These are phyloP conservation scores for Basipetospora sp. DNA, from an alignment of 2,329 filamentous ascomycete species.

Conservation along the genomic window DNA sequence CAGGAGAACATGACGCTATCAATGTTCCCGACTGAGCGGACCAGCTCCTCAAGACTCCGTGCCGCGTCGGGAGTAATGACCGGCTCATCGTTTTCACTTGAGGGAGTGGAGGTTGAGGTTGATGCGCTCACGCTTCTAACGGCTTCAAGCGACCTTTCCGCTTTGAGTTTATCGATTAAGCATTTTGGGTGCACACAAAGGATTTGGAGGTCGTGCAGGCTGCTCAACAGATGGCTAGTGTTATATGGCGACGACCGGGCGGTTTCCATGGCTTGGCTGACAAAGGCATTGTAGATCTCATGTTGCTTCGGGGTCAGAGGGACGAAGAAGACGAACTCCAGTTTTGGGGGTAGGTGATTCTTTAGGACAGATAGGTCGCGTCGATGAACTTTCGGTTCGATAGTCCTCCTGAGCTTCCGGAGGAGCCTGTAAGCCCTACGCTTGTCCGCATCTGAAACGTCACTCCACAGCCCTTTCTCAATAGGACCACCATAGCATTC, in stretches of 20 bases:
- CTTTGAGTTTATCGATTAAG: conserved; percentile 16
- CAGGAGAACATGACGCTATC: conserved; percentile 48
- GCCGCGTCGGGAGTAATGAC: not conserved
- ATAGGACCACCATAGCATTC: conserved; percentile 35
- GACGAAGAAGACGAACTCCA: conserved; percentile 67
- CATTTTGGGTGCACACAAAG: conserved; percentile 39
- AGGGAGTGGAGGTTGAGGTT: too few species aligned
- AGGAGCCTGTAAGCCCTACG: conserved; percentile 51
- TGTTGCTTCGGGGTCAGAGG: conserved; percentile 53
- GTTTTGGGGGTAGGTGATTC: conserved; percentile 56
- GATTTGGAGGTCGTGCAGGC: conserved; percentile 25
- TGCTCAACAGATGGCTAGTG: conserved; percentile 19
- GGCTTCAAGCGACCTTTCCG: too few species aligned
- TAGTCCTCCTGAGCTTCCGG: conserved; percentile 52
- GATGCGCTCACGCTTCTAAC: too few species aligned
- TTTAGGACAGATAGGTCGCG: conserved; percentile 53
- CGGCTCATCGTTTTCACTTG: too few species aligned
- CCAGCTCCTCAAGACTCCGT: not conserved
- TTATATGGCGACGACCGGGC: too few species aligned
- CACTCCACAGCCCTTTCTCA: conserved; percentile 17
- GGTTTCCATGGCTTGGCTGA: too few species aligned
- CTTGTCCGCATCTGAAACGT: conserved; percentile 43
- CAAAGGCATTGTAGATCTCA: conserved; percentile 41
- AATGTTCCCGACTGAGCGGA: not conserved
- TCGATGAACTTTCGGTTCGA: conserved; percentile 66